These are phyloP conservation scores for Leishmania braziliensis DNA, from an alignment of 208 protist species.

Conservation along the genomic window DNA sequence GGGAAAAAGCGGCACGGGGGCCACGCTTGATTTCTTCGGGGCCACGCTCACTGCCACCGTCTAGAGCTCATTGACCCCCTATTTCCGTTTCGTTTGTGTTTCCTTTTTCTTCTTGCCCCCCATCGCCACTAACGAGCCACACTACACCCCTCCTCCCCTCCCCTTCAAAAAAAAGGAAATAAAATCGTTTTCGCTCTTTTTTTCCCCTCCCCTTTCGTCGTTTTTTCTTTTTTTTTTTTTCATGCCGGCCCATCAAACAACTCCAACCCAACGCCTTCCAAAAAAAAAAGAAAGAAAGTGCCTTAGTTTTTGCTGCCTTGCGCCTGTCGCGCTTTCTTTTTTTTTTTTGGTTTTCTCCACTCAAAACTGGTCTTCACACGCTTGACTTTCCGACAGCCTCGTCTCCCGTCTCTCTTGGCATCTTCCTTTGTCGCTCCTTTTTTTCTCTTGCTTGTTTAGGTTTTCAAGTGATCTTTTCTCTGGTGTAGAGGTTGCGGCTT, in stretches of 20 bases:
- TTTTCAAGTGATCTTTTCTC: background rate
- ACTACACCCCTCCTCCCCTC: background rate
- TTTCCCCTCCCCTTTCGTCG: background rate
- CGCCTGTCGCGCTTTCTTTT: background rate
- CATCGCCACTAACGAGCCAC: background rate
- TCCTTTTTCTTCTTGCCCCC: background rate
- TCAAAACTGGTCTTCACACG: background rate
- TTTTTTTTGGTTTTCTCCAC: background rate
- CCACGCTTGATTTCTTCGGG: background rate
- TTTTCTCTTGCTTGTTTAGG: background rate
- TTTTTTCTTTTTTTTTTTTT: background rate
- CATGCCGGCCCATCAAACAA: background rate
- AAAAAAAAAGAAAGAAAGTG: background rate
- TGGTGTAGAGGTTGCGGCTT: background rate
- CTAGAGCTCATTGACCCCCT: background rate
- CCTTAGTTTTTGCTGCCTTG: background rate
- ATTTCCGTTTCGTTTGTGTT: background rate
- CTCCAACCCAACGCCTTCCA: background rate
- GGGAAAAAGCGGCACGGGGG: background rate
- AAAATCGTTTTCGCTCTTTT: background rate
- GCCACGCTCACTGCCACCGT: background rate
- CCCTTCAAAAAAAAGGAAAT: background rate
- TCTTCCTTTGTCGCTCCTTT: background rate
- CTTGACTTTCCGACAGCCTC: background rate
- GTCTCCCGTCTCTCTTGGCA: background rate